These are phyloP conservation scores for Apodospora peruviana DNA, from an alignment of 495 filamentous ascomycete genomes.

Conservation along the genomic window DNA sequence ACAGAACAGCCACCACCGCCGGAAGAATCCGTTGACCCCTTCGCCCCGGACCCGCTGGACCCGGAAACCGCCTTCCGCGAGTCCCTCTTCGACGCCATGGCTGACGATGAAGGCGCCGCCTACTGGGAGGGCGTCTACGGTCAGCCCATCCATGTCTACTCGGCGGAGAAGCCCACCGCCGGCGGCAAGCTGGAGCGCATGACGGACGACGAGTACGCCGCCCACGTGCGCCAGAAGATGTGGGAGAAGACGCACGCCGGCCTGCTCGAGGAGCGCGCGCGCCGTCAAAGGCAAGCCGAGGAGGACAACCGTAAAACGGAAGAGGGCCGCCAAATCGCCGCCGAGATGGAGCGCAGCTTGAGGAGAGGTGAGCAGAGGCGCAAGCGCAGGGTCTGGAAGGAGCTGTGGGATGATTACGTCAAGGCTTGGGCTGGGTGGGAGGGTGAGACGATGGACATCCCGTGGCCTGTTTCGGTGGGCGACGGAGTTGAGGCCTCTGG, in stretches of 20 bases:
- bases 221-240: constrained; percentile 80
- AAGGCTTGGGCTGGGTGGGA: constrained; percentile 54
- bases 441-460: constrained; percentile 44
- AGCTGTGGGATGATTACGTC: constrained; percentile 60
- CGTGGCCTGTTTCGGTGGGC: constrained; percentile 75
- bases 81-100: constrained; percentile 97
- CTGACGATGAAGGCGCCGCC: constrained; percentile 91
- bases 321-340: constrained; percentile 43
- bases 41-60: constrained; percentile 48
- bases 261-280: constrained; percentile 49
- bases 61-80: constrained; percentile 78
- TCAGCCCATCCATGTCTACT: constrained; percentile 64
- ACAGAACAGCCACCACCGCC: not conserved
- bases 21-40: constrained; percentile 29
- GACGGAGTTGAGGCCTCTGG: constrained; percentile 22
- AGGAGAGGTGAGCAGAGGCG: constrained; percentile 40
- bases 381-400: constrained; percentile 28
- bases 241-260: constrained; percentile 81
- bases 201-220: constrained; percentile 85
- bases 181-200: constrained; percentile 69
- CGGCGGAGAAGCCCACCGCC: constrained; percentile 21
- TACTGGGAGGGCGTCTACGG: constrained; percentile 96
- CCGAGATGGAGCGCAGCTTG: constrained; percentile 45
- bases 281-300: constrained; percentile 34
- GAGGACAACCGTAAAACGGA: constrained; percentile 32